Percentiles rank a stretch among this genome's conserved stretches.
phyloP scores from a whole-genome alignment of 306 rosid species.

The Ormosia emarginata region DNA sequence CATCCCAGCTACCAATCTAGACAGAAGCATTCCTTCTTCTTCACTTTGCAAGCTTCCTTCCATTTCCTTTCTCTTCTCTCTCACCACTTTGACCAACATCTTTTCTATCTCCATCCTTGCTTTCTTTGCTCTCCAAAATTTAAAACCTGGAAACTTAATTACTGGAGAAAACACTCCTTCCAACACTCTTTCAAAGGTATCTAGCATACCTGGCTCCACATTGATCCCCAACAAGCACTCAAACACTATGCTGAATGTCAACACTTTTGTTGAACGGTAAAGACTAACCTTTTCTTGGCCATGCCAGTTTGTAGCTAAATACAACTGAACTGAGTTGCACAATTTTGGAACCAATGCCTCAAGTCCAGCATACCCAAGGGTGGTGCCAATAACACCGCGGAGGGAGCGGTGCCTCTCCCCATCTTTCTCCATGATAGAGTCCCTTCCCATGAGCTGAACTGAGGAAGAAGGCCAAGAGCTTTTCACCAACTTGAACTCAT shows the following conservation, averaged over 20 bases:
- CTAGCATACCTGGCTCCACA: slow-evolving; percentile 53
- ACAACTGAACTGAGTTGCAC: slow-evolving; percentile 35
- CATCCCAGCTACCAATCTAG: slow-evolving; percentile 52
- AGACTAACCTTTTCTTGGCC: slow-evolving; percentile 45
- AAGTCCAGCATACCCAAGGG: slow-evolving; percentile 50
- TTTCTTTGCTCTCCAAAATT: slow-evolving; percentile 65
- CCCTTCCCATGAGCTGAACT: slow-evolving; percentile 81
- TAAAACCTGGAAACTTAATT: slow-evolving; percentile 46
- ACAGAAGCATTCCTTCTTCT: slow-evolving; percentile 44
- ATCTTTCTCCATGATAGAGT: slow-evolving; percentile 76
- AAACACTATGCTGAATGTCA: slow-evolving; percentile 56
- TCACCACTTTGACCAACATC: slow-evolving; percentile 52
- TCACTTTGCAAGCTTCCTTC: slow-evolving; percentile 33
- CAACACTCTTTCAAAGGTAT: slow-evolving; percentile 66
- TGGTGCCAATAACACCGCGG: slow-evolving; percentile 46
- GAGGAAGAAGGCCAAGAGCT: slow-evolving; percentile 87
- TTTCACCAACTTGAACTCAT: slow-evolving; percentile 81
- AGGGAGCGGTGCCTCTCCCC: slow-evolving; percentile 63
- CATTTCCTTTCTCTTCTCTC: slow-evolving; percentile 59
- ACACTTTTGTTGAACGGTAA: slow-evolving; percentile 48
- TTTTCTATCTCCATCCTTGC: slow-evolving; percentile 65
- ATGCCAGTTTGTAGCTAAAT: slow-evolving; percentile 50
- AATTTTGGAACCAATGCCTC: slow-evolving; percentile 59
- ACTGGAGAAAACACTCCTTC: slow-evolving; percentile 68
- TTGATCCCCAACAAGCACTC: slow-evolving; percentile 74